Evolutionary conservation across 129 eudicot genomes (phyloP).

Genomic region (Helianthus tuberosus): DNA sequence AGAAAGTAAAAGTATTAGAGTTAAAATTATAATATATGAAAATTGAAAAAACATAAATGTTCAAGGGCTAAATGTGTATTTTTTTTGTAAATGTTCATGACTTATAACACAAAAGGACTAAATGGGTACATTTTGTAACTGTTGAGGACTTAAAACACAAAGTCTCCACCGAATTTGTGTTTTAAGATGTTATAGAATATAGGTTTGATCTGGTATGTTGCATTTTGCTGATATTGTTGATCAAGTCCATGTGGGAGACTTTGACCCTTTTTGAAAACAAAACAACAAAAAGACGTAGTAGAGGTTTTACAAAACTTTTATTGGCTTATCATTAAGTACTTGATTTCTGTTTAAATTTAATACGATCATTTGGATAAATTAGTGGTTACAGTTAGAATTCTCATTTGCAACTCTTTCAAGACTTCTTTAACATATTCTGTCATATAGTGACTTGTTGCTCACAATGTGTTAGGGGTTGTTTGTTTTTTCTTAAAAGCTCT

Average conservation of each 20-base stretch:
- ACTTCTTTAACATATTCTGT: constrained; percentile 2
- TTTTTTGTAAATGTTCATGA: no score
- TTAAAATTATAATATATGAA: no score
- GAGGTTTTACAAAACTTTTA: constrained; percentile 45
- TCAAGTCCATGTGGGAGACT: constrained; percentile 20
- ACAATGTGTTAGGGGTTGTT: background rate
- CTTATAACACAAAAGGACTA: no score
- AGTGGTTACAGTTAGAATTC: background rate
- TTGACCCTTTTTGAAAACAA: constrained; percentile 8
- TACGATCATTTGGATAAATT: background rate
- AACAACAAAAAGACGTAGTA: constrained; percentile 23
- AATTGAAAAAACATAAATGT: no score
- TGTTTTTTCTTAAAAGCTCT: no score
- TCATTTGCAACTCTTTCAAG: constrained; percentile 13
- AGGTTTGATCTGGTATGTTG: no score
- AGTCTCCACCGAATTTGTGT: no score
- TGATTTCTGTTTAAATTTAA: constrained; percentile 30
- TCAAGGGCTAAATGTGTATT: no score
- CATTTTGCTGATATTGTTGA: constrained; percentile 26
- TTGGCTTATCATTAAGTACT: constrained; percentile 34
- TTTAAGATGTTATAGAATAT: no score
- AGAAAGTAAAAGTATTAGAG: no score
- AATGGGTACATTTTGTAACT: no score
- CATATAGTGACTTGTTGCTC: background rate
- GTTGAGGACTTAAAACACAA: no score